These are phyloP conservation scores for Boechera retrofracta DNA, from an alignment of 345 rosid species.

Conservation along the genomic window DNA sequence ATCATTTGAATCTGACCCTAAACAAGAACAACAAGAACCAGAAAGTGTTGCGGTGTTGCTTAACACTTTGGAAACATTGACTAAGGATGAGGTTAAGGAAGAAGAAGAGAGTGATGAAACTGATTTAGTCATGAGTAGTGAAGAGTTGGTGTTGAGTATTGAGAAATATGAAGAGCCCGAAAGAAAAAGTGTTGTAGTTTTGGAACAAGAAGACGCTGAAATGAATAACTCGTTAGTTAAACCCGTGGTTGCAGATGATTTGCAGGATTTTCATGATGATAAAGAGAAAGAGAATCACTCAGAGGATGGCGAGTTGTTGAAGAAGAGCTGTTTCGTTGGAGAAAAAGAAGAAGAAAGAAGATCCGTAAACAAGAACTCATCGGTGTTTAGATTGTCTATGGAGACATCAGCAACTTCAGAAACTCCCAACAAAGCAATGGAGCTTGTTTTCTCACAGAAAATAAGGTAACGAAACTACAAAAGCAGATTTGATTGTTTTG, in stretches of 20 bases:
- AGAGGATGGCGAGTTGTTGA: slow-evolving; percentile 16
- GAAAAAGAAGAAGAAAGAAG: slow-evolving; percentile 19
- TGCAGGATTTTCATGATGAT: slow-evolving; percentile 20
- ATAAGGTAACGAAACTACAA: slow-evolving; percentile 21
- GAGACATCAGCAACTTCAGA: slow-evolving; percentile 32
- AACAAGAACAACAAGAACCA: slow-evolving; percentile 14
- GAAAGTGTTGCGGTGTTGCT: slow-evolving; percentile 34
- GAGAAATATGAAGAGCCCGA: slow-evolving; percentile 1
- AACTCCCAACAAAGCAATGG: slow-evolving; percentile 19
- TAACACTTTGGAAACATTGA: slow-evolving; percentile 43
- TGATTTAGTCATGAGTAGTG: slow-evolving; percentile 4
- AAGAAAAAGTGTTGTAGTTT: slow-evolving; percentile 4
- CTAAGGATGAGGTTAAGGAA: slow-evolving; percentile 36
- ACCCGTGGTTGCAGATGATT: slow-evolving; percentile 22
- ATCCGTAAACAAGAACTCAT: slow-evolving; percentile 22
- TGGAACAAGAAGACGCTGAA: slow-evolving; percentile 26
- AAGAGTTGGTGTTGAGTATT: slow-evolving; percentile 25
- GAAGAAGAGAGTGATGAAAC: slow-evolving; percentile 24
- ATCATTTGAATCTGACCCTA: slow-evolving; percentile 12
- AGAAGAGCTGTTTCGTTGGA: slow-evolving; percentile 16
- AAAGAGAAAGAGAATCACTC: background rate
- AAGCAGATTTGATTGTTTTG: slow-evolving; percentile 15
- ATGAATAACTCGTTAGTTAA: background rate
- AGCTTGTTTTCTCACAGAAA: slow-evolving; percentile 24
- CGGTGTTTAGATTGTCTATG: slow-evolving; percentile 8